Conservation (phyloP, 2,329 filamentous ascomycete genomes). For the Myriangium duriaei region DNA sequence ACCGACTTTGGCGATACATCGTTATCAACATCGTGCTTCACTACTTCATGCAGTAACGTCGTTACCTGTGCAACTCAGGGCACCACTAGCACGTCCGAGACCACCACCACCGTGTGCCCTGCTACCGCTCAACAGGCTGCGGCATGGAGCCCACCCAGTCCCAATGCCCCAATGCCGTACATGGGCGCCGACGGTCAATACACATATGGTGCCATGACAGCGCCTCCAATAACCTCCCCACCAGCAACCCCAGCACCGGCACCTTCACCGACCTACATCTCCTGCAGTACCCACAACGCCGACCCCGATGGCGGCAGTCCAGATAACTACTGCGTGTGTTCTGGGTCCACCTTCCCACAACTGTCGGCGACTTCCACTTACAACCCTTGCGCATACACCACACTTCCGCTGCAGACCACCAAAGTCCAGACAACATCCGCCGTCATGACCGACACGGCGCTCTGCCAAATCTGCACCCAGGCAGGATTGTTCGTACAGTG, state of each 20-base stretch:
- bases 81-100: not conserved
- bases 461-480: not conserved
- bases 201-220: not conserved
- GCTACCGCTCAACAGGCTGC: not conserved
- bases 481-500: not conserved
- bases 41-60: not conserved
- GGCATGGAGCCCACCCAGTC: not conserved
- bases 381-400: not conserved
- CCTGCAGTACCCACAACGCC: not conserved
- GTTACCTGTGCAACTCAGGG: not conserved
- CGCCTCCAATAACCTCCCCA: not conserved
- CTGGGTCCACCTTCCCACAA: not conserved
- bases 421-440: not conserved
- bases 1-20: not conserved
- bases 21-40: not conserved
- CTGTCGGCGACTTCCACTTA: not conserved
- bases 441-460: not conserved
- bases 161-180: not conserved
- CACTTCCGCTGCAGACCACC: not conserved
- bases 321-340: not conserved
- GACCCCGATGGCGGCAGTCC: not conserved
- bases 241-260: not conserved
- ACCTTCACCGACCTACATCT: not conserved
- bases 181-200: not conserved
- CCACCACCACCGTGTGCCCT: not conserved